Base-by-base conservation (phyloP, 108 stramenopile genomes). In the Epipyxis sp. region DNA sequence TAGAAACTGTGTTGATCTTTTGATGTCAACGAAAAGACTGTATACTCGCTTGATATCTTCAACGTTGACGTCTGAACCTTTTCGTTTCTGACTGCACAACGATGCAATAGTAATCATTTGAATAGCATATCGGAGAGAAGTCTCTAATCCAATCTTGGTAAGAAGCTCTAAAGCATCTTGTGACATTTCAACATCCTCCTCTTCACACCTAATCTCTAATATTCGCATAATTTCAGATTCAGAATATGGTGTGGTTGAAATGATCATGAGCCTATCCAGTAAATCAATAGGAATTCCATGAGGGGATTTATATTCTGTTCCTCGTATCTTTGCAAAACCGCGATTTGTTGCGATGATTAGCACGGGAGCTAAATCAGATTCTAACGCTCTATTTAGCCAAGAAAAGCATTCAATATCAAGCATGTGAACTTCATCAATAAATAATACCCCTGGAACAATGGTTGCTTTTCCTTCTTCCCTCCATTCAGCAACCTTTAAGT, bases 361-460 rank as follows among this genome's bases (percentile, higher is more conserved):
- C n/a, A 95, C 90, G 16, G 94, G 94, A 0, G 94, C 91, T 81
- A 95, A 86, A 76, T 91, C 88, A 59, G 84, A 88, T 85, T 95
- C 94, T 45, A 95, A 80, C 3, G 94, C 92, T 16, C 94, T 84
- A 78, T 95, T 95, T 45, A 95, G 89, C 88, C 92, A 95, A 44
- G 91, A 91, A 87, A 95, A 95, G 87, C 94, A 95, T 86, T 95
- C 94, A 72, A 95, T 94, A 72, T 95, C 94, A 58, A 95, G 86
- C 93, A 94, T 94, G 90, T 95, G 94, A n/a, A 96, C 96, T 85
- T 99, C 98, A 84, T 99, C 98, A 81, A 99, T 97, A 85, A 99
- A 99, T 16, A 99, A 87, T 6, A 99, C 98, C 1, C 98, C 98
- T 16, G 98, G 98, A 32, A 99, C 93, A 59, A 98, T 90, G 39